phyloP scores from a whole-genome alignment of 2,329 filamentous ascomycete species.

The Phyllosticta paracitricarpa region DNA sequence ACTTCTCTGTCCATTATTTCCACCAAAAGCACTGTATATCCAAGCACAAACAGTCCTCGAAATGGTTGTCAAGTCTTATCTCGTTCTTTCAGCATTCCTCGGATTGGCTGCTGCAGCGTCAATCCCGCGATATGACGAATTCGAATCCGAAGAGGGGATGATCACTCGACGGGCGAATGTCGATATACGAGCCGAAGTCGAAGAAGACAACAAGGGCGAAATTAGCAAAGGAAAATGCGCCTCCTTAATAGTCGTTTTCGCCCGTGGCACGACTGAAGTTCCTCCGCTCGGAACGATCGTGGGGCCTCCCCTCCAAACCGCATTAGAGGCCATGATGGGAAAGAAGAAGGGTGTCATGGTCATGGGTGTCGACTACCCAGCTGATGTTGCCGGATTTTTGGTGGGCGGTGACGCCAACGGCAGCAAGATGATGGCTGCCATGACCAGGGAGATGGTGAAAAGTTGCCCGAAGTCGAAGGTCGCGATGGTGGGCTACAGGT shows the following conservation, averaged over 20 bases:
- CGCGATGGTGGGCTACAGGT: conserved; percentile 40
- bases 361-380: conserved; percentile 47
- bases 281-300: conserved; percentile 43
- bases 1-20: background rate
- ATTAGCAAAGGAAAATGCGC: background rate
- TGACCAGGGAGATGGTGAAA: conserved; percentile 29
- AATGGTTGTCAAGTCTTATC: background rate
- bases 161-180: background rate
- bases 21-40: background rate
- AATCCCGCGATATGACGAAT: background rate
- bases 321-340: conserved; percentile 34
- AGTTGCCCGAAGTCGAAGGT: conserved; percentile 38
- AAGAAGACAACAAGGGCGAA: background rate
- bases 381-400: conserved; percentile 35
- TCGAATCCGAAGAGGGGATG: background rate
- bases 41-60: background rate
- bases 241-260: conserved; percentile 44
- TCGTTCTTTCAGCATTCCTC: background rate
- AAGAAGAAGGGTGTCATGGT: conserved; percentile 36
- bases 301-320: conserved; percentile 43
- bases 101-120: background rate
- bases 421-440: conserved; percentile 35
- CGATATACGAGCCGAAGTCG: background rate
- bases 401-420: conserved; percentile 37
- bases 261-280: conserved; percentile 44